Base-by-base conservation (phyloP, 2,329 filamentous ascomycete species). In the Colletotrichum musae region DNA sequence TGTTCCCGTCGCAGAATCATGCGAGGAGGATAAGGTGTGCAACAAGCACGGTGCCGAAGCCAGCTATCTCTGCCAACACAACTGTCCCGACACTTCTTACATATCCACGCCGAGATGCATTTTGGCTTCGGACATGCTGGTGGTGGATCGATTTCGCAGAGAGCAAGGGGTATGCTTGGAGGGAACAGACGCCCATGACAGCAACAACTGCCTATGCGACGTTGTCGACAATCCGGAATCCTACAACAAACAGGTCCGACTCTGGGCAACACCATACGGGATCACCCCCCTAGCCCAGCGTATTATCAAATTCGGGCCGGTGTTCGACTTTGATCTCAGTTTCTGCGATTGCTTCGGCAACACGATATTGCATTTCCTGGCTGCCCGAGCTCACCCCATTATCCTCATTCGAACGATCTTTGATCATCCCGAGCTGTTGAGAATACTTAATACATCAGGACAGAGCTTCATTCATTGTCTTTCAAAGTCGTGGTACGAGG, bases 361-460 rank as follows among this genome's bases (percentile, higher is more conserved):
- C 72, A 85, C 83, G 0, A 72, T 81, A 2, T 74, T 86, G 58
- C 85, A 86, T 70, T 77, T 86, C 6, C 76, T 86, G 28, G 83
- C 84, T 1, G 80, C 82, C 0, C 74, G 81, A 4, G n/a, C 47
- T 12, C 21, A 18, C 21, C 47, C 47, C n/a, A 7, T 18, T 6
- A 18, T 21, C 18, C n/a, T 50, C 16, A 18, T 50, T 13, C 47
- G 21, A 24, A 50, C 47, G 47, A 18, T 18, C 18, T 18, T 18
- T 18, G 18, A 18, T 18, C 18, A 18, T 18, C 18, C 18, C 18
- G 18, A 18, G 18, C 18, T 18, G 18, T 18, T 18, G 18, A 18
- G 18, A 18, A 18, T 18, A 18, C 18, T 18, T 18, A 50, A 50
- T 18, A 21, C 16, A 12, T 18, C 47, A 2, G 47, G 47, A 5